These are phyloP conservation scores for Nemania sp. DNA, from an alignment of 2,329 filamentous ascomycete genomes.

Conservation along the genomic window DNA sequence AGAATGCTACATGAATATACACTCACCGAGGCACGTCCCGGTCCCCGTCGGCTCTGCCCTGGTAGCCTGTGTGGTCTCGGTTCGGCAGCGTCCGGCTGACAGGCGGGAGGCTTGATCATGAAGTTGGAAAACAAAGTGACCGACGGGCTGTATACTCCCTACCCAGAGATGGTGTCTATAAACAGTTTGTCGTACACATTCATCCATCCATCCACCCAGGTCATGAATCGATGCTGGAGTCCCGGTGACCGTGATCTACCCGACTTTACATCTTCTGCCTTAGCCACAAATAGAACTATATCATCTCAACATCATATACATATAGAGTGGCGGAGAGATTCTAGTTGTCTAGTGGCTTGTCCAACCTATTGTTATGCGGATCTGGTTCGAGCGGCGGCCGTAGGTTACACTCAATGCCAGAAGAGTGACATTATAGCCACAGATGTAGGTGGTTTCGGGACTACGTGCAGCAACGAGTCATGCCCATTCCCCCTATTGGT, in stretches of 20 bases:
- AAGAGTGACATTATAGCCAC: conserved; percentile 25
- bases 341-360: neutral
- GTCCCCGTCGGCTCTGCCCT: neutral
- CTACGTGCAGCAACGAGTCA: conserved; percentile 19
- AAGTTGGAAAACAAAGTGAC: neutral
- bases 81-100: too few relatives aligned
- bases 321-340: neutral
- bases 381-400: conserved; percentile 6
- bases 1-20: conserved; percentile 1
- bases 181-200: neutral
- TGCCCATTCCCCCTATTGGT: conserved; percentile 25
- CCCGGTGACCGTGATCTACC: too few relatives aligned
- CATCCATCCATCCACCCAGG: too few relatives aligned
- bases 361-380: conserved; percentile 10
- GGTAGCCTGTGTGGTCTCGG: neutral
- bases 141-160: neutral
- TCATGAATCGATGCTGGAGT: too few relatives aligned
- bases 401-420: conserved; percentile 15
- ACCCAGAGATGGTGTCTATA: neutral
- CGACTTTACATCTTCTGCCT: too few relatives aligned
- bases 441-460: conserved; percentile 30
- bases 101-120: neutral
- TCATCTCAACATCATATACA: neutral
- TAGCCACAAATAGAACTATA: conserved; percentile 2
- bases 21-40: conserved; percentile 5